Base-by-base conservation (phyloP, 176 grass and related monocot genomes). In the Carex cristatella region DNA sequence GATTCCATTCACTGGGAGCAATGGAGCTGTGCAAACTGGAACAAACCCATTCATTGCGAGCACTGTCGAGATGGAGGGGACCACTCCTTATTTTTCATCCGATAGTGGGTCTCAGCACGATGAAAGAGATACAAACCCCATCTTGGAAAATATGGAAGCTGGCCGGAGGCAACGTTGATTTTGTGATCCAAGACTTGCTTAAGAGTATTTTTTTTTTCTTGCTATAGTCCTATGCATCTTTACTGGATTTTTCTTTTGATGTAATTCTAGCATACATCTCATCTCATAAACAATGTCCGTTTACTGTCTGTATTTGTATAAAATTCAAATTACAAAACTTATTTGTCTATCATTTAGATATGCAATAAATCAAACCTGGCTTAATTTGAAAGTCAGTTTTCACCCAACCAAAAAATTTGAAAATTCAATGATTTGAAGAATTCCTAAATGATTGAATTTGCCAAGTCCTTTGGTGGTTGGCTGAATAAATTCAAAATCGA, bases 101-200 rank as follows among this genome's bases (percentile, higher is more conserved):
- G 18, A 53, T 31, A 61, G 7, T 69, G 28, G 6, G 30, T 54
- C 48, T 54, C 9, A 6, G 11, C 46, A 76, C 2, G 27, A 54
- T 32, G 19, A 55, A 31, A 30, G 48, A 76, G 72, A 76, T 76
- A 31, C 48, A 15, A 76, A 76, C 7, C 80, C 61, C 7, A 65
- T 67, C 30, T 69, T 83, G 61, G 62, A 83, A 4, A 10, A 13
- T 56, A 37, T 69, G 42, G 62, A 83, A 68, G 42, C 81, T 49
- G 81, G 81, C 37, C 44, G 63, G 48, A 69, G 35, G 51, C 12
- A 69, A 1, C 7, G 18, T 46, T 72, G 60, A 66, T 65, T 49
- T 68, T 62, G 63, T 51, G n/a, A 65, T 55, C 10, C 23, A 54
- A 14, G 55, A 54, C 10, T 55, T 55, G 48, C 12, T 66, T 10